These are phyloP conservation scores for Rhizopogon roseolus DNA, from an alignment of 768 basidiomycete genomes.

Conservation along the genomic window DNA sequence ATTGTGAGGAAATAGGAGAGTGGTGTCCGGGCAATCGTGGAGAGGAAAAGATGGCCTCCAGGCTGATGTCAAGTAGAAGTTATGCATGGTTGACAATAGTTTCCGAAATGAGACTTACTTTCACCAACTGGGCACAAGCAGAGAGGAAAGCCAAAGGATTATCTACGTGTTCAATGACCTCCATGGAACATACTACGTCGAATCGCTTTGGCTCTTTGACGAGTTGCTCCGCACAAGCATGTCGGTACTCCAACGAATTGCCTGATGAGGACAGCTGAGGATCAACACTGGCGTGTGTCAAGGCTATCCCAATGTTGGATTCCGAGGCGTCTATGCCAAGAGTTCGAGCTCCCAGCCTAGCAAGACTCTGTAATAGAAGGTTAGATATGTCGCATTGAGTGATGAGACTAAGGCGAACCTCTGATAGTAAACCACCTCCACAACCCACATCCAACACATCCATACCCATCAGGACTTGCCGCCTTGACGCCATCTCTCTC, in stretches of 20 bases:
- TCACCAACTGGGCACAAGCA: conserved; percentile 79
- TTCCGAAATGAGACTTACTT: conserved; percentile 46
- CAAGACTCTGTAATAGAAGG: conserved; percentile 57
- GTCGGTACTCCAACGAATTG: conserved; percentile 55
- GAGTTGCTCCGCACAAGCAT: conserved; percentile 72
- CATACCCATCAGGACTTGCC: conserved; percentile 50
- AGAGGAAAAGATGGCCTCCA: conserved; percentile 92
- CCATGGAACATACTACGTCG: conserved; percentile 96
- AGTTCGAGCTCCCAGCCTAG: conserved; percentile 83
- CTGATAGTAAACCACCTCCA: conserved; percentile 90
- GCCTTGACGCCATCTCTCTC: conserved; percentile 22
- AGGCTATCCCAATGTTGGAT: conserved; percentile 83
- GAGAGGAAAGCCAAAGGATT: conserved; percentile 81
- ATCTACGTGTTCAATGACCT: conserved; percentile 96
- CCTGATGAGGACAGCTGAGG: conserved; percentile 44
- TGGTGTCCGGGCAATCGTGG: conserved; percentile 87
- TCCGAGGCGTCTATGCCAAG: conserved; percentile 90
- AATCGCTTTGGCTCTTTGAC: conserved; percentile 60
- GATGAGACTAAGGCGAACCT: conserved; percentile 46
- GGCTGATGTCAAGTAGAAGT: conserved; percentile 49
- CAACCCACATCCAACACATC: conserved; percentile 90
- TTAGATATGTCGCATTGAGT: background rate
- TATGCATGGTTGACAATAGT: background rate
- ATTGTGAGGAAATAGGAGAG: conserved; percentile 69
- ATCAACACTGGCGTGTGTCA: conserved; percentile 76